These are phyloP conservation scores for Cordyceps fumosorosea DNA, from an alignment of 2,329 filamentous ascomycete species.

Conservation along the genomic window DNA sequence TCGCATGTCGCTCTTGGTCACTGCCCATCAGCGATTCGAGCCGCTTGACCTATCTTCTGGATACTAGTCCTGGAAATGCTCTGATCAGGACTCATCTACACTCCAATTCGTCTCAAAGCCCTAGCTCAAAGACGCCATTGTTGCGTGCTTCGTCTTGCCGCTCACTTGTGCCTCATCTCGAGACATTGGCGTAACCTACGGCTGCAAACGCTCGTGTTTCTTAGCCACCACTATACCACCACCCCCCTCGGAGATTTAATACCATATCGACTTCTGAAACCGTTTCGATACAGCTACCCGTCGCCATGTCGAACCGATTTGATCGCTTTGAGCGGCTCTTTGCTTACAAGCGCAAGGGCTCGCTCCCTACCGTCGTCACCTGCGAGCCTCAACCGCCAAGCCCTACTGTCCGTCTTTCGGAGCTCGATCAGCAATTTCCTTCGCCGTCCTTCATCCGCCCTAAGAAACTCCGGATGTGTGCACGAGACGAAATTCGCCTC, in stretches of 20 bases:
- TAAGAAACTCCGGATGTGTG: conserved; percentile 47
- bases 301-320: conserved; percentile 42
- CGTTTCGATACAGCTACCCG: not conserved
- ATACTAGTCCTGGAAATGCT: not conserved
- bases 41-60: not conserved
- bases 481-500: conserved; percentile 41
- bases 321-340: conserved; percentile 48
- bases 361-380: conserved; percentile 21
- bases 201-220: conserved; percentile 11
- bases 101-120: not conserved
- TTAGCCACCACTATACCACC: not conserved
- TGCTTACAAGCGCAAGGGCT: conserved; percentile 34
- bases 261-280: not conserved
- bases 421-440: conserved; percentile 37
- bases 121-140: not conserved
- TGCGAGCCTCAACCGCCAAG: conserved; percentile 20
- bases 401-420: conserved; percentile 15
- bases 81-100: not conserved
- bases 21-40: not conserved
- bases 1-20: conserved; percentile 8
- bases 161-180: conserved; percentile 10
- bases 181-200: conserved; percentile 2
- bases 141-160: not conserved
- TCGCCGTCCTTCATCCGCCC: conserved; percentile 51
- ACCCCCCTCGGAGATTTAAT: not conserved